Evolutionary conservation across 2,329 filamentous ascomycete genomes (phyloP).

Genomic region (Colletotrichum shisoi): DNA sequence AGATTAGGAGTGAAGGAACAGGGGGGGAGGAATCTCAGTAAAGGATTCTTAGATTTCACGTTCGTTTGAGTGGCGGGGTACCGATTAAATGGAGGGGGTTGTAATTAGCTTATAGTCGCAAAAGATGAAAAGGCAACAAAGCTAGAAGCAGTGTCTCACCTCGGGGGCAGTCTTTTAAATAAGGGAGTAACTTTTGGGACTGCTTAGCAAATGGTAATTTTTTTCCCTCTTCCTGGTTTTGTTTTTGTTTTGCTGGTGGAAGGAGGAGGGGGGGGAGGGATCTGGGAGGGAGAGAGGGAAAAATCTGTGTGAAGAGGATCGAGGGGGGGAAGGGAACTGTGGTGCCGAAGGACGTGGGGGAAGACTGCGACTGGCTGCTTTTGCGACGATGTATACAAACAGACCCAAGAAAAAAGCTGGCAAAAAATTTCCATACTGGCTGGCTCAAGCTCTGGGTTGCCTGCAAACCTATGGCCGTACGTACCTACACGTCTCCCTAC

Average conservation of each 20-base stretch:
- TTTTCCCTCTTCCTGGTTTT: background rate
- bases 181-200: background rate
- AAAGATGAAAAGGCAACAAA: conserved; percentile 40
- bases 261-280: background rate
- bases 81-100: conserved; percentile 28
- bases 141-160: conserved; percentile 38
- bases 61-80: conserved; percentile 24
- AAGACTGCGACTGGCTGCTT: background rate
- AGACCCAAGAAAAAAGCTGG: background rate
- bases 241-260: background rate
- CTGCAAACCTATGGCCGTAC: conserved; percentile 12
- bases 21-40: conserved; percentile 4
- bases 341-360: conserved; percentile 12
- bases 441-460: conserved; percentile 8
- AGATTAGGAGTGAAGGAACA: background rate
- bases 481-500: background rate
- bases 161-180: conserved; percentile 22
- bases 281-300: background rate
- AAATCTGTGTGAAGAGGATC: conserved; percentile 1
- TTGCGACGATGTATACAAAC: background rate
- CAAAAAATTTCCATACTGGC: conserved; percentile 6
- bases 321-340: conserved; percentile 10
- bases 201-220: conserved; percentile 32
- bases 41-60: conserved; percentile 5
- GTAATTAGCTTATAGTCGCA: conserved; percentile 28